Evolutionary conservation across 2,329 filamentous ascomycete genomes (phyloP).

Genomic region (Diaporthe sp.): DNA sequence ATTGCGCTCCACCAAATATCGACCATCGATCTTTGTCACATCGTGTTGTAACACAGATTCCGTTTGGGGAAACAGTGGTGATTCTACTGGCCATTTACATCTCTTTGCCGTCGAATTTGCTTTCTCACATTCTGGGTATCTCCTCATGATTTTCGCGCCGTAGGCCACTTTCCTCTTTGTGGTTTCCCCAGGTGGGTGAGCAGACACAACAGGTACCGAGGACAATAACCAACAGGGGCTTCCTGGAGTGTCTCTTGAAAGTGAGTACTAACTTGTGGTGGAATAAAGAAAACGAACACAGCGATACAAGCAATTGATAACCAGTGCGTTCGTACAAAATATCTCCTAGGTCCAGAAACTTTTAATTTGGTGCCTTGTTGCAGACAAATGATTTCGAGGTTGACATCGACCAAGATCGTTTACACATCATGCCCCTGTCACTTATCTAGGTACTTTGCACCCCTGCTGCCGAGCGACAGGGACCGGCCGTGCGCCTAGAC

Average conservation of each 20-base stretch:
- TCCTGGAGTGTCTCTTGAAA: background rate
- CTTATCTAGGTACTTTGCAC: background rate
- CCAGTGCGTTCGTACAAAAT: background rate
- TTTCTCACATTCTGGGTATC: background rate
- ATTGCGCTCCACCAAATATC: background rate
- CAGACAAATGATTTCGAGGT: background rate
- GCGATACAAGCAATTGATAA: no score
- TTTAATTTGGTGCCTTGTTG: background rate
- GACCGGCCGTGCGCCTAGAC: background rate
- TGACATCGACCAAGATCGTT: background rate
- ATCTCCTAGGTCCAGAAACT: background rate
- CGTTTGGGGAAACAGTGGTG: background rate
- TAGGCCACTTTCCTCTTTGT: background rate
- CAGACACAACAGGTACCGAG: background rate
- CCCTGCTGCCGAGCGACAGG: slow-evolving; percentile 1
- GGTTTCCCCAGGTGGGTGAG: background rate
- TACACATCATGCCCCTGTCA: background rate
- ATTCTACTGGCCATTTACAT: background rate
- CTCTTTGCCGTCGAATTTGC: background rate
- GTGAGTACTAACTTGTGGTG: background rate
- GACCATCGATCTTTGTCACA: background rate
- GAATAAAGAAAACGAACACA: no score
- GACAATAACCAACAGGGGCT: background rate
- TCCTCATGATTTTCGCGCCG: background rate
- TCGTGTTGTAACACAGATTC: background rate